Base-by-base conservation (phyloP, 352 stramenopile species). In the Pseudoperonospora humuli region DNA sequence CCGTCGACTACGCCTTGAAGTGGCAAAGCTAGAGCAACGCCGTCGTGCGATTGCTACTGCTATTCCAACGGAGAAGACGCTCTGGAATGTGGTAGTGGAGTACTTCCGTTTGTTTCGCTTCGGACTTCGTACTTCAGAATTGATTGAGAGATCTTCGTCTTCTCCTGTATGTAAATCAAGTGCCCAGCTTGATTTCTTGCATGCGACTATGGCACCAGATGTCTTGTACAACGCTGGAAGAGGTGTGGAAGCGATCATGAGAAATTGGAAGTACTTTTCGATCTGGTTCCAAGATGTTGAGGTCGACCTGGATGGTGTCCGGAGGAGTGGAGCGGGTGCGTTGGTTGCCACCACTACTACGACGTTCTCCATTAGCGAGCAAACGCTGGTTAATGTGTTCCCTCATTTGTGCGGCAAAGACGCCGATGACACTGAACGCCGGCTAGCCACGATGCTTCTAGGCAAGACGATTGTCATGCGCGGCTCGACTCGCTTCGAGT, bases 81-180 rank as follows among this genome's bases (percentile, higher is more conserved):
- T 49, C 0, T 60, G 51, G 51, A 54, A 42, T 5, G 51, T 60
- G 6, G 51, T 25, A 3, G 51, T 60, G 1, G 52, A 61, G 39
- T 61, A 61, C 26, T 61, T 55, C 14, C 52, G 52, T 10, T 27
- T 61, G 2, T 61, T 61, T 31, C 52, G 45, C 10, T 50, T 33
- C 18, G 52, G 52, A 3, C 36, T 50, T 20, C 39, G 37, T 2
- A n/a, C 19, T 7, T 3, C n/a, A 2, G 20, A 13, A 38, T 7
- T 24, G 5, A n/a, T n/a, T n/a, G n/a, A n/a, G n/a, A n/a, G n/a
- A n/a, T n/a, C n/a, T n/a, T n/a, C n/a, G n/a, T n/a, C n/a, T n/a
- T 9, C 19, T 7, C 1, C 6, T 1, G 19, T 8, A 3, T 15
- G 2, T 2, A 21, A 17, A 21, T 1, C 18, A 27, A 18, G 21